phyloP scores from a whole-genome alignment of 1,284 basidiomycete genomes.

The Melampsora occidentalis region DNA sequence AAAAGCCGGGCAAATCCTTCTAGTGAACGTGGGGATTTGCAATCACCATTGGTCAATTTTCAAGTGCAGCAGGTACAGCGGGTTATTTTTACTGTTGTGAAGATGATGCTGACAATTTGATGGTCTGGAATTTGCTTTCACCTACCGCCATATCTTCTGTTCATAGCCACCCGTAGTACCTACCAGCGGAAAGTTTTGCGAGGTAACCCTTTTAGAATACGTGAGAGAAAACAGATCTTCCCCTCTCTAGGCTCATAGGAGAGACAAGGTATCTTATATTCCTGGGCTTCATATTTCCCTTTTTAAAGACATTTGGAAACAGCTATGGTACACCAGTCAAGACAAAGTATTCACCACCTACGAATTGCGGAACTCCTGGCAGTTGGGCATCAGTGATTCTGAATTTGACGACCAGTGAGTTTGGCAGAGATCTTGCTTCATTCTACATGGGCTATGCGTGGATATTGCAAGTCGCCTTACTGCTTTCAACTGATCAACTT shows the following conservation, averaged over 20 bases:
- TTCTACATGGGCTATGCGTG: too few species aligned
- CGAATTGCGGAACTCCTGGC: slow-evolving; percentile 20
- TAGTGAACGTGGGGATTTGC: not conserved
- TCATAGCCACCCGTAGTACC: slow-evolving; percentile 32
- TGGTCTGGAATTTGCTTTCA: not conserved
- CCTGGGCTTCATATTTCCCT: not conserved
- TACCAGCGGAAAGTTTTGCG: slow-evolving; percentile 19
- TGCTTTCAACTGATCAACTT: too few species aligned
- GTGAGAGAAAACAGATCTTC: slow-evolving; percentile 2
- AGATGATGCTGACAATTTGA: not conserved
- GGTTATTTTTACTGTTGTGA: not conserved
- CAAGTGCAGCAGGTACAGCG: slow-evolving; percentile 1
- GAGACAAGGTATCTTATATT: not conserved
- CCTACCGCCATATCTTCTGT: not conserved
- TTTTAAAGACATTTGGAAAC: slow-evolving; percentile 26
- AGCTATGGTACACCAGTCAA: slow-evolving; percentile 29
- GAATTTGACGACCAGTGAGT: slow-evolving; percentile 30
- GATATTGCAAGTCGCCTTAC: too few species aligned
- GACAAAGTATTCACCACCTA: slow-evolving; percentile 27
- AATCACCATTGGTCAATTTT: not conserved
- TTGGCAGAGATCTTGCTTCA: too few species aligned
- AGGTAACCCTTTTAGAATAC: slow-evolving; percentile 18
- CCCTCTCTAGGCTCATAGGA: not conserved
- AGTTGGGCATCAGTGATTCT: slow-evolving; percentile 41
- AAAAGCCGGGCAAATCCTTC: not conserved